Evolutionary conservation across 2,329 filamentous ascomycete genomes (phyloP).

Genomic region (Tolypocladium amazonense): DNA sequence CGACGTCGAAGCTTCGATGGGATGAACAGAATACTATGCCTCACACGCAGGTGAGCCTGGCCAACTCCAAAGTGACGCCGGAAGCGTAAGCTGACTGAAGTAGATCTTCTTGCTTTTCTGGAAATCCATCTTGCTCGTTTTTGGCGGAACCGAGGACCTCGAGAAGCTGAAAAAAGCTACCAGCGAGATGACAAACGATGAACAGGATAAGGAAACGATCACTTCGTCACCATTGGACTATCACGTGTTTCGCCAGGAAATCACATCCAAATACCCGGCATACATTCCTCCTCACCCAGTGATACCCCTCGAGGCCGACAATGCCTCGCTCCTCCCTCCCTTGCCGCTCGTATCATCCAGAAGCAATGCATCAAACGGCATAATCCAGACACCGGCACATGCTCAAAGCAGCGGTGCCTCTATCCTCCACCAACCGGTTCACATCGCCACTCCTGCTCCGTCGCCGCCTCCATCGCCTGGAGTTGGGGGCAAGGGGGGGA

Average conservation of each 20-base stretch:
- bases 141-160: constrained; percentile 69
- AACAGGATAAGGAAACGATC: constrained; percentile 65
- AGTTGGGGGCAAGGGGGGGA: constrained; percentile 81
- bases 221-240: constrained; percentile 93
- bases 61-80: neutral
- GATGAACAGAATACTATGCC: constrained; percentile 53
- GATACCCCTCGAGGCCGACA: constrained; percentile 79
- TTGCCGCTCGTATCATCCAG: constrained; percentile 64
- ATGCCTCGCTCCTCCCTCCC: constrained; percentile 81
- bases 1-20: constrained; percentile 60
- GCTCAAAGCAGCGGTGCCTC: constrained; percentile 53
- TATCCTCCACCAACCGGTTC: constrained; percentile 89
- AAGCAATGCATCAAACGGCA: constrained; percentile 48
- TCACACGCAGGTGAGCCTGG: constrained; percentile 47
- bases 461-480: constrained; percentile 87
- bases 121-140: constrained; percentile 81
- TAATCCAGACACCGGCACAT: constrained; percentile 46
- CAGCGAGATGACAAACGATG: constrained; percentile 45
- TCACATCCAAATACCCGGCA: constrained; percentile 93
- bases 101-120: constrained; percentile 75
- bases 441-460: constrained; percentile 95
- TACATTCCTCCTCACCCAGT: constrained; percentile 81
- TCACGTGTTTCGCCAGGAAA: constrained; percentile 90
- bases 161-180: constrained; percentile 64
- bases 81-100: constrained; percentile 9